Conservation (phyloP, 495 filamentous ascomycete genomes). For the Hypoxylon crocopeplum region DNA sequence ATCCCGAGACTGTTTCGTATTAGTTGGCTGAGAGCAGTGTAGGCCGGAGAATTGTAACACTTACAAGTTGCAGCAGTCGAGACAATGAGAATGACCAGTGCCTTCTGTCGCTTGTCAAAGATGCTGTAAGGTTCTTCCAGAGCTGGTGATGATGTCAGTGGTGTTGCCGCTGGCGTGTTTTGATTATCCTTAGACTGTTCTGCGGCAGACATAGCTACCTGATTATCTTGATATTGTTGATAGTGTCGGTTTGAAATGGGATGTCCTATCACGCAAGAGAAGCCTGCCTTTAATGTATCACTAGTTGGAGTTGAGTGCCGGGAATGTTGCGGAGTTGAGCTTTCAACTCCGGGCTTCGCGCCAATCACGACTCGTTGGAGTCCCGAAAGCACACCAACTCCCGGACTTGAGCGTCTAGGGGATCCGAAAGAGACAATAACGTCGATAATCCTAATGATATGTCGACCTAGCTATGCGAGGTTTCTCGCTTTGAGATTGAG, state of each 20-base stretch:
- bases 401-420: slow-evolving; percentile 10
- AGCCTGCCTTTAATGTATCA: slow-evolving; percentile 18
- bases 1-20: slow-evolving; percentile 52
- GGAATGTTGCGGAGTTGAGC: slow-evolving; percentile 10
- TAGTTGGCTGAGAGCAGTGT: slow-evolving; percentile 7
- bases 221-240: background rate
- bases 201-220: slow-evolving; percentile 1
- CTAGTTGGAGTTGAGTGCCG: slow-evolving; percentile 22
- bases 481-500: background rate
- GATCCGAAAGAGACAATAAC: background rate
- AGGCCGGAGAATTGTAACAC: background rate
- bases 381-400: background rate
- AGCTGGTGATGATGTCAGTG: slow-evolving; percentile 1
- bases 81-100: slow-evolving; percentile 53
- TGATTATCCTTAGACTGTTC: background rate
- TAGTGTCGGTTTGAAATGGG: too few species aligned
- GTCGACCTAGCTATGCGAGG: too few species aligned
- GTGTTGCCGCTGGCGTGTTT: slow-evolving; percentile 2
- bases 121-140: slow-evolving; percentile 51
- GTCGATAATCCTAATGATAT: too few species aligned
- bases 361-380: background rate
- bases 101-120: slow-evolving; percentile 56
- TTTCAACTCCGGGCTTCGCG: background rate
- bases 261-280: too few species aligned
- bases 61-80: slow-evolving; percentile 58